These are phyloP conservation scores for Salix arbutifolia DNA, from an alignment of 345 rosid species.

Conservation along the genomic window DNA sequence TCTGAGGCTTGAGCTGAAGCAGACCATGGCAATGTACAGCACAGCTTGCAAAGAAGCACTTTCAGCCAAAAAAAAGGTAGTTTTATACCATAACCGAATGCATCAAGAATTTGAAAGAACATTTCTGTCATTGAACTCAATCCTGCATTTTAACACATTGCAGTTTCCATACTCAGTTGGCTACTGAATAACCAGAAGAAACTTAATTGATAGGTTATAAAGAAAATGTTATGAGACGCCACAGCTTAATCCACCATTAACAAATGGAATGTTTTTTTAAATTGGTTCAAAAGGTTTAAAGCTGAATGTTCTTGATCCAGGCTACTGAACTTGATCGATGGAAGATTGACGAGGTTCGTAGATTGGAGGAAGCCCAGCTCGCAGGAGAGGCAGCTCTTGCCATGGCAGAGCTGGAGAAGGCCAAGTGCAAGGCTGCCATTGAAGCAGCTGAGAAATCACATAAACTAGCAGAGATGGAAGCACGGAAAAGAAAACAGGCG, in stretches of 20 bases:
- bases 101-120: neutral
- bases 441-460: slow-evolving; percentile 82
- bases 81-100: neutral
- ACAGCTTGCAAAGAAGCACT: slow-evolving; percentile 91
- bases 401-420: slow-evolving; percentile 77
- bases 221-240: neutral
- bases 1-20: slow-evolving; percentile 77
- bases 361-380: slow-evolving; percentile 59
- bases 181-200: neutral
- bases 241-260: neutral
- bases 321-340: slow-evolving; percentile 65
- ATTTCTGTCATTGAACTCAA: neutral
- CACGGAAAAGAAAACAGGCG: slow-evolving; percentile 58
- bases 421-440: slow-evolving; percentile 72
- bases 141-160: neutral
- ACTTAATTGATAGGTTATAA: neutral
- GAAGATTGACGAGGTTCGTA: slow-evolving; percentile 67
- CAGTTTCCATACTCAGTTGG: neutral
- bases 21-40: slow-evolving; percentile 89
- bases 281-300: neutral
- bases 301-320: slow-evolving; percentile 27
- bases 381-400: slow-evolving; percentile 82
- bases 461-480: slow-evolving; percentile 66
- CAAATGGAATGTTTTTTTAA: neutral
- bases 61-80: slow-evolving; percentile 64